phyloP scores from a whole-genome alignment of 495 filamentous ascomycete genomes.

The Neurospora sp. region DNA sequence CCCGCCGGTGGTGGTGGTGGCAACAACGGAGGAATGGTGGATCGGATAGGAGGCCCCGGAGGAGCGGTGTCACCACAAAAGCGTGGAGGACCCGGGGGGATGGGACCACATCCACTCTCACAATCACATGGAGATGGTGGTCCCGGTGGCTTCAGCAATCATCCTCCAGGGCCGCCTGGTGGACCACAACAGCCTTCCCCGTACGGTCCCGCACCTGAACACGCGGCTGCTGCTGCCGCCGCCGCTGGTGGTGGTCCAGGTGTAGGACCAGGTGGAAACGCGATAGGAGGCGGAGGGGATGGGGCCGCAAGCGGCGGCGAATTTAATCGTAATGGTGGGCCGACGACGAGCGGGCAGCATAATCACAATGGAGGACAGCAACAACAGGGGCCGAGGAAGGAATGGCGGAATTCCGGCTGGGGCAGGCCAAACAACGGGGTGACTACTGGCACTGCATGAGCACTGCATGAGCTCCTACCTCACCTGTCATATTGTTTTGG shows the following conservation, averaged over 20 bases:
- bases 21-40: neutral
- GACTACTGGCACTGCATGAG: conserved; percentile 21
- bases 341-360: neutral
- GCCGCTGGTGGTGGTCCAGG: neutral
- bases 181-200: neutral
- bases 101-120: neutral
- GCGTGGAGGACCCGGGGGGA: conserved; percentile 13
- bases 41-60: neutral
- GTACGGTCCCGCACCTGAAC: neutral
- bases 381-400: conserved; percentile 21
- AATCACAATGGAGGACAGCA: neutral
- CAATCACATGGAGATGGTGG: conserved; percentile 5
- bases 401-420: conserved; percentile 47
- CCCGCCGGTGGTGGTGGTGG: neutral
- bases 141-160: conserved; percentile 18
- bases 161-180: neutral
- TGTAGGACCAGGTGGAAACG: neutral
- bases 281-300: neutral
- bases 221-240: neutral
- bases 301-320: neutral
- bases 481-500: neutral
- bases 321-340: neutral
- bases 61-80: conserved; percentile 33
- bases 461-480: neutral
- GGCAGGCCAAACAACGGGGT: conserved; percentile 29